Evolutionary conservation across 352 stramenopile genomes (phyloP).

Genomic region (Globisporangium apiculatum): DNA sequence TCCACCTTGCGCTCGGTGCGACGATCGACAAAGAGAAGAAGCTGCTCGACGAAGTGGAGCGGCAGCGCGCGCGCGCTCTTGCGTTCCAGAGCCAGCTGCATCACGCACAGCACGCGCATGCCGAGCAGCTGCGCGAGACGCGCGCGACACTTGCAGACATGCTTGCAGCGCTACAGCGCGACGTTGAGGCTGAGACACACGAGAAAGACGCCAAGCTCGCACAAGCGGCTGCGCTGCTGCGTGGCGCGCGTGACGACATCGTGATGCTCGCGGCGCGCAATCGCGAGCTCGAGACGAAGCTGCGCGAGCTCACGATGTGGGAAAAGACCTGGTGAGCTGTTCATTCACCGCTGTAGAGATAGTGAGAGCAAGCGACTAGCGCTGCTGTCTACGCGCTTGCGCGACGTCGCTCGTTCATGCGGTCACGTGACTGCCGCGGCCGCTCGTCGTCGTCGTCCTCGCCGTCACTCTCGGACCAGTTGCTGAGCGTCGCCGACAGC

Average conservation of each 20-base stretch:
- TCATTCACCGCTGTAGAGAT: too few relatives aligned
- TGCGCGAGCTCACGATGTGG: slow-evolving; percentile 28
- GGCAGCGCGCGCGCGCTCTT: slow-evolving; percentile 37
- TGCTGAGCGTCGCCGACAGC: slow-evolving; percentile 1
- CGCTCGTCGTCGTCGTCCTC: neutral
- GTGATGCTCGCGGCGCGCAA: slow-evolving; percentile 44
- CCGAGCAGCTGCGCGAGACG: slow-evolving; percentile 43
- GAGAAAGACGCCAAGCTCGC: slow-evolving; percentile 46
- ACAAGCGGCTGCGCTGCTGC: slow-evolving; percentile 39
- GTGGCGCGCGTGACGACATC: slow-evolving; percentile 61
- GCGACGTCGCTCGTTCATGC: too few relatives aligned
- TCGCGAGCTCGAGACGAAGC: slow-evolving; percentile 39
- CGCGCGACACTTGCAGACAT: slow-evolving; percentile 38
- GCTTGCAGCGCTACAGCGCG: slow-evolving; percentile 39
- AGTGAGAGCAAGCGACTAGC: too few relatives aligned
- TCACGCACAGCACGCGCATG: slow-evolving; percentile 44
- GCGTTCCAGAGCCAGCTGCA: slow-evolving; percentile 55
- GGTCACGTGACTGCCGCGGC: too few relatives aligned
- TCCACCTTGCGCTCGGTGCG: slow-evolving; percentile 35
- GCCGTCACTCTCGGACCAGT: slow-evolving; percentile 2
- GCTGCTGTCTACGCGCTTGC: too few relatives aligned
- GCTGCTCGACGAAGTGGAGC: slow-evolving; percentile 63
- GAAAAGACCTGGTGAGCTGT: slow-evolving; percentile 25
- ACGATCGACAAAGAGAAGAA: slow-evolving; percentile 78
- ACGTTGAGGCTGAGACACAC: slow-evolving; percentile 40